Conservation (phyloP, 1,284 basidiomycete species). For the Heterobasidion annosum region DNA sequence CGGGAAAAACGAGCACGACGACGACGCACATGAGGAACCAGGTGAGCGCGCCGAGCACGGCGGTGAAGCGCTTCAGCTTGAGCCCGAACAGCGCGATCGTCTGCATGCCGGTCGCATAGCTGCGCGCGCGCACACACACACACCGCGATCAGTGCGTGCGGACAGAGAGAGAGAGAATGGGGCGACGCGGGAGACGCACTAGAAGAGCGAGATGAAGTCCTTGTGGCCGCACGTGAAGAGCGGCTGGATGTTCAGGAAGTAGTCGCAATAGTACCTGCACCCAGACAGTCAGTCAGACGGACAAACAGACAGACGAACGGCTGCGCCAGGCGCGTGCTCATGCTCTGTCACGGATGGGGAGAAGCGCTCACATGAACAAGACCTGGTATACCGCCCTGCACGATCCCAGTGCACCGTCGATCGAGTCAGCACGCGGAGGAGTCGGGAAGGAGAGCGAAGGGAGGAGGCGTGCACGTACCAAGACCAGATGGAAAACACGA, state of each 20-base stretch:
- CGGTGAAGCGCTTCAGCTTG: conserved; percentile 59
- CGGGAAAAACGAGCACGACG: neutral
- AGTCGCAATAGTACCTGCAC: conserved; percentile 46
- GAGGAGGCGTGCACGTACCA: conserved; percentile 28
- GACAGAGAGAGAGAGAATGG: too few species aligned
- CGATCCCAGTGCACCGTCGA: neutral
- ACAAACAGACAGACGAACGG: neutral
- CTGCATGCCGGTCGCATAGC: conserved; percentile 54
- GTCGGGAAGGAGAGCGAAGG: too few species aligned
- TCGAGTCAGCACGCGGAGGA: too few species aligned
- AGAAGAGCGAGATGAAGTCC: conserved; percentile 57
- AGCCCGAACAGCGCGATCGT: conserved; percentile 74
- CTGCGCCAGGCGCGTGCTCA: too few species aligned
- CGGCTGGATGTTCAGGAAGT: conserved; percentile 19
- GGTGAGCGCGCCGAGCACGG: conserved; percentile 45
- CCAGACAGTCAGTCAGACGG: neutral
- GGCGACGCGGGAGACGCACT: conserved; percentile 39
- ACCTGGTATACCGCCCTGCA: conserved; percentile 32
- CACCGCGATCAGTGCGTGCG: conserved; percentile 7
- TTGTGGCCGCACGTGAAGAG: conserved; percentile 31
- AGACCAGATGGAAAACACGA: conserved; percentile 47
- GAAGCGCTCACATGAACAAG: conserved; percentile 41
- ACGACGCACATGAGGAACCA: conserved; percentile 51
- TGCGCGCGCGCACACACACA: conserved; percentile 6
- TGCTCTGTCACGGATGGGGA: too few species aligned